phyloP scores from a whole-genome alignment of 805 yeast species.

The Torulaspora quercuum region DNA sequence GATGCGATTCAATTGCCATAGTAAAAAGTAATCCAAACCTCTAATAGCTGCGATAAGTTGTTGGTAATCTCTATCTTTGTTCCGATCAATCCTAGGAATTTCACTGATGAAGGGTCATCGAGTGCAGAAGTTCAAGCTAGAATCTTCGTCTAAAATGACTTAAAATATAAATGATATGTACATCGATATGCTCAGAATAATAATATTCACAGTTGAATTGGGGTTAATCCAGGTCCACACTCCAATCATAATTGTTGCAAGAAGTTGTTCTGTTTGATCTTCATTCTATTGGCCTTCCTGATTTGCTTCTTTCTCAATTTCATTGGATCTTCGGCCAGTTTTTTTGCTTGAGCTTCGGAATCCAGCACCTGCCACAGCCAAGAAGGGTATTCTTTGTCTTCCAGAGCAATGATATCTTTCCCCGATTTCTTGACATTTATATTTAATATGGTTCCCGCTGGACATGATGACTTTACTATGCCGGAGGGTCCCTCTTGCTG shows the following conservation, averaged over 20 bases:
- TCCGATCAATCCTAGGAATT: too few relatives aligned
- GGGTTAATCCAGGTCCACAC: too few relatives aligned
- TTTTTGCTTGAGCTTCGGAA: constrained; percentile 52
- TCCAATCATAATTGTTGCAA: constrained; percentile 24
- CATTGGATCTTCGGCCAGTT: constrained; percentile 57
- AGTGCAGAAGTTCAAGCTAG: not conserved
- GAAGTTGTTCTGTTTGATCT: constrained; percentile 77
- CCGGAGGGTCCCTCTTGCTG: constrained; percentile 8
- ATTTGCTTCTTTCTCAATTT: constrained; percentile 67
- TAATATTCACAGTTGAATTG: constrained; percentile 22
- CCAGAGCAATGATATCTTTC: constrained; percentile 83
- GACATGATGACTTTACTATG: constrained; percentile 46
- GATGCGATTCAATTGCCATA: constrained; percentile 13
- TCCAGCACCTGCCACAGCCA: constrained; percentile 92
- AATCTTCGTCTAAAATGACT: constrained; percentile 5
- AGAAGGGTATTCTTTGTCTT: constrained; percentile 85
- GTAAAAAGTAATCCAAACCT: not conserved
- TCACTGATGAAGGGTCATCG: not conserved
- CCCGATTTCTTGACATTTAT: constrained; percentile 73
- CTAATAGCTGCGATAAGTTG: too few relatives aligned
- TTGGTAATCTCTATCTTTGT: too few relatives aligned
- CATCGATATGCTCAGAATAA: too few relatives aligned
- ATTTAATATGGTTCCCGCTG: constrained; percentile 69
- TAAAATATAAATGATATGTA: too few relatives aligned
- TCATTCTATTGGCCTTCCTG: constrained; percentile 62